A percentile compares a stretch with the other conserved stretches of the same genome.
phyloP scores from a whole-genome alignment of 2,329 filamentous ascomycete species.

The Pyrenophora seminiperda region DNA sequence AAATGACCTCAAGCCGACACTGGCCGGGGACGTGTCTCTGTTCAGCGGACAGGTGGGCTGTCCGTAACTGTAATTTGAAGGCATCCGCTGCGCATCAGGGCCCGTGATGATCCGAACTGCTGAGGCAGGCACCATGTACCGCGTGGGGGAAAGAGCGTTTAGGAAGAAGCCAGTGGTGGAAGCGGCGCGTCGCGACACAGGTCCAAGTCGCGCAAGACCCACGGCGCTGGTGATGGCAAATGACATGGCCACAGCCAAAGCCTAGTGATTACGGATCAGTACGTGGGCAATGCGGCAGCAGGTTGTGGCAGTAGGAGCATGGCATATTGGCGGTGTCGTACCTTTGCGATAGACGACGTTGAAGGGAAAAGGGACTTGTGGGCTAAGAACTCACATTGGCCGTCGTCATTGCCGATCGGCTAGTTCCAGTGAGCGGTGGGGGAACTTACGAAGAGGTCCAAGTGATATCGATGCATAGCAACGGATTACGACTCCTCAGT shows the following conservation, averaged over 20 bases:
- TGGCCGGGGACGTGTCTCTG: constrained; percentile 36
- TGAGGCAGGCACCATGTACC: constrained; percentile 31
- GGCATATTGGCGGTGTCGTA: constrained; percentile 30
- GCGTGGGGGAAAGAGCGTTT: constrained; percentile 39
- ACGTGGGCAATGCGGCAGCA: constrained; percentile 7
- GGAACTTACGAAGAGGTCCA: constrained; percentile 35
- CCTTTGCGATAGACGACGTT: constrained; percentile 29
- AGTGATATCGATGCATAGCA: too few species aligned
- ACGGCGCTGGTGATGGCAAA: constrained; percentile 40
- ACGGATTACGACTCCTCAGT: too few species aligned
- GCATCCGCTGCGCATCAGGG: constrained; percentile 21
- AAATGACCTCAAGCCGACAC: constrained; percentile 37
- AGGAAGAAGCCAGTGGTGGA: constrained; percentile 39
- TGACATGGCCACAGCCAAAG: constrained; percentile 47
- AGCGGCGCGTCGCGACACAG: constrained; percentile 30
- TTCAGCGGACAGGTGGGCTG: constrained; percentile 40
- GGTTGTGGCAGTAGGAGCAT: constrained; percentile 7
- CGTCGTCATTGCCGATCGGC: constrained; percentile 39
- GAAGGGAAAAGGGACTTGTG: constrained; percentile 33
- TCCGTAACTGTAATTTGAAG: constrained; percentile 22
- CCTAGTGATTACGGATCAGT: constrained; percentile 35
- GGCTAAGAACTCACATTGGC: constrained; percentile 39
- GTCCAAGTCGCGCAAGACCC: constrained; percentile 27
- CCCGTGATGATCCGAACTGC: constrained; percentile 23
- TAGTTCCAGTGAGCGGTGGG: constrained; percentile 25